Evolutionary conservation across 176 grass and related monocot species (phyloP).

Genomic region (Bonia amplexicaulis): DNA sequence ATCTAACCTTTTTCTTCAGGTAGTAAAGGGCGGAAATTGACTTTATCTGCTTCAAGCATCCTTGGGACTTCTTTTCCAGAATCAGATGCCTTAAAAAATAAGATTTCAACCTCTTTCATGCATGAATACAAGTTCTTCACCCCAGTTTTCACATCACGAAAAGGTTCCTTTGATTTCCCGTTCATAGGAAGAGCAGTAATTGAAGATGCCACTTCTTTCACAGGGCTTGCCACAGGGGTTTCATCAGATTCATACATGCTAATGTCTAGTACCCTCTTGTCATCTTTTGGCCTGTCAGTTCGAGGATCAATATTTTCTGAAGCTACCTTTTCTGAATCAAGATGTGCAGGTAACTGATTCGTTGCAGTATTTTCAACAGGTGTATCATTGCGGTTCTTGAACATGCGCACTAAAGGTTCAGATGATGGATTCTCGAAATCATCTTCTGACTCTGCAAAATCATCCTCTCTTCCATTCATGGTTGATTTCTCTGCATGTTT

Average conservation of each 20-base stretch:
- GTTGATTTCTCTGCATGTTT: conserved; percentile 58
- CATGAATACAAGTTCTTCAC: conserved; percentile 56
- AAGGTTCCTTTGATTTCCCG: conserved; percentile 52
- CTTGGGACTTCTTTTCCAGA: conserved; percentile 92
- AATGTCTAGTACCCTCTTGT: conserved; percentile 38
- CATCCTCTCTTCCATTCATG: conserved; percentile 50
- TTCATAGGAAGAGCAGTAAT: conserved; percentile 42
- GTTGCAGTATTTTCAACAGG: conserved; percentile 37
- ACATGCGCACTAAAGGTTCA: conserved; percentile 73
- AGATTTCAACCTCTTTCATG: conserved; percentile 77
- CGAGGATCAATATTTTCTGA: conserved; percentile 21
- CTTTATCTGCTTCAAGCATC: conserved; percentile 95
- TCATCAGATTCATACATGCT: conserved; percentile 56
- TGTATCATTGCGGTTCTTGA: conserved; percentile 63
- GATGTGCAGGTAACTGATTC: conserved; percentile 32
- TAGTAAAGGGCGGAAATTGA: conserved; percentile 69
- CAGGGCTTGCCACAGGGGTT: conserved; percentile 44
- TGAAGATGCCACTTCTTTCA: conserved; percentile 39
- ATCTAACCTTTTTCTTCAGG: conserved; percentile 69
- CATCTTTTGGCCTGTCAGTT: conserved; percentile 26
- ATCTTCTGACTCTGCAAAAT: conserved; percentile 74
- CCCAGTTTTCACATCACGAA: conserved; percentile 35
- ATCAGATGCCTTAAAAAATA: conserved; percentile 85
- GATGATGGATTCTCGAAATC: conserved; percentile 84
- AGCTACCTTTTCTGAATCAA: conserved; percentile 30